These are phyloP conservation scores for Ichthyophthirius multifiliis DNA, from an alignment of 169 alveolate genomes.

Conservation along the genomic window DNA sequence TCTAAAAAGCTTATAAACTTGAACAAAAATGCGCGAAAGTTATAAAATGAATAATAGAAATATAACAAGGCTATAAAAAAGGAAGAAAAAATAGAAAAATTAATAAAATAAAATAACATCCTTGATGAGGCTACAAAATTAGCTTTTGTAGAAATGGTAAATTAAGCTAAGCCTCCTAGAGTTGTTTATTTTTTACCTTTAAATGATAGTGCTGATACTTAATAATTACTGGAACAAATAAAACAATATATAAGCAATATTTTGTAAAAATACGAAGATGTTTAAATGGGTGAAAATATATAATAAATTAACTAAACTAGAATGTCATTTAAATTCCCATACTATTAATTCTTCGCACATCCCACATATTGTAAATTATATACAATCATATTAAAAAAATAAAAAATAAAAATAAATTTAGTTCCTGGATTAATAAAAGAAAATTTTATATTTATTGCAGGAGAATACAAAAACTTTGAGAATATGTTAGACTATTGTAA, in stretches of 20 bases:
- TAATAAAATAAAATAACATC: neutral
- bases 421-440: slow-evolving; percentile 14
- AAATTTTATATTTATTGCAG: slow-evolving; percentile 13
- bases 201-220: neutral
- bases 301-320: neutral
- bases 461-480: slow-evolving; percentile 29
- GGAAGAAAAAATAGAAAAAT: neutral
- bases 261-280: slow-evolving; percentile 4
- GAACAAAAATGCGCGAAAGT: neutral
- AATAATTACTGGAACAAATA: slow-evolving; percentile 22
- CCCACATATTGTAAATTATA: neutral
- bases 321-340: slow-evolving; percentile 14
- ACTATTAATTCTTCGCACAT: slow-evolving; percentile 4
- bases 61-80: neutral
- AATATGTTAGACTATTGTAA: slow-evolving; percentile 64
- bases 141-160: neutral
- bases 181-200: neutral
- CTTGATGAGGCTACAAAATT: neutral
- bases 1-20: neutral
- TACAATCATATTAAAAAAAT: neutral
- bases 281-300: neutral
- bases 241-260: slow-evolving; percentile 4
- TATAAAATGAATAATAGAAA: neutral
- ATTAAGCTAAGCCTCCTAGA: slow-evolving; percentile 1
- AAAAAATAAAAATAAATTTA: neutral